phyloP scores from a whole-genome alignment of 176 grass and related monocot species.

The Areca catechu region DNA sequence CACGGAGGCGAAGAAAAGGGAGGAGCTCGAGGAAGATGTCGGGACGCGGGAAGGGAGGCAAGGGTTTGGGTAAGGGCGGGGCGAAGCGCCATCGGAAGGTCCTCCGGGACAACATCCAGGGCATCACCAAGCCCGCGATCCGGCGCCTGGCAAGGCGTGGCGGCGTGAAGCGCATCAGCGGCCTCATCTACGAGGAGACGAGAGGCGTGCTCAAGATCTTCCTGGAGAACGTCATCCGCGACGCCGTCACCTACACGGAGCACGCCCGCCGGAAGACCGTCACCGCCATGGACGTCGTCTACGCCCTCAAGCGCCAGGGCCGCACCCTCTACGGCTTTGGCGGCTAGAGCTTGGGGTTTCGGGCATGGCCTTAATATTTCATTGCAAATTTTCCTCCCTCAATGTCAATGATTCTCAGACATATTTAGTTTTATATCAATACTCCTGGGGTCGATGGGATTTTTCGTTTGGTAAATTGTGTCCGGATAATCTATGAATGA shows the following conservation, averaged over 20 bases:
- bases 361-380: no score
- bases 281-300: slow-evolving; percentile 27
- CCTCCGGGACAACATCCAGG: slow-evolving; percentile 23
- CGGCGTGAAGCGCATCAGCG: slow-evolving; percentile 27
- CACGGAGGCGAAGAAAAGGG: no score
- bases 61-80: slow-evolving; percentile 22
- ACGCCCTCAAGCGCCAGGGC: slow-evolving; percentile 18
- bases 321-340: slow-evolving; percentile 12
- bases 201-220: slow-evolving; percentile 24
- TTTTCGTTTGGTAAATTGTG: no score
- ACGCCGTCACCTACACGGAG: slow-evolving; percentile 22
- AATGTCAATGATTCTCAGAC: no score
- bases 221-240: slow-evolving; percentile 25
- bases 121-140: slow-evolving; percentile 24
- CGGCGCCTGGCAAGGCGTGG: slow-evolving; percentile 21
- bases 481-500: no score
- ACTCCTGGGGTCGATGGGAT: no score
- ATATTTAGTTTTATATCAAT: no score
- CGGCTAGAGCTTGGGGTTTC: neutral
- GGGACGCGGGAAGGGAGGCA: slow-evolving; percentile 21
- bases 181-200: slow-evolving; percentile 25
- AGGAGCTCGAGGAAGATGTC: slow-evolving; percentile 4
- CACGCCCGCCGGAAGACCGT: slow-evolving; percentile 24
- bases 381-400: no score
- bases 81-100: slow-evolving; percentile 27